Evolutionary conservation across 495 filamentous ascomycete species (phyloP), one percentile per base, ranked within the genome.

Genomic region (Glarea lozoyensis): DNA sequence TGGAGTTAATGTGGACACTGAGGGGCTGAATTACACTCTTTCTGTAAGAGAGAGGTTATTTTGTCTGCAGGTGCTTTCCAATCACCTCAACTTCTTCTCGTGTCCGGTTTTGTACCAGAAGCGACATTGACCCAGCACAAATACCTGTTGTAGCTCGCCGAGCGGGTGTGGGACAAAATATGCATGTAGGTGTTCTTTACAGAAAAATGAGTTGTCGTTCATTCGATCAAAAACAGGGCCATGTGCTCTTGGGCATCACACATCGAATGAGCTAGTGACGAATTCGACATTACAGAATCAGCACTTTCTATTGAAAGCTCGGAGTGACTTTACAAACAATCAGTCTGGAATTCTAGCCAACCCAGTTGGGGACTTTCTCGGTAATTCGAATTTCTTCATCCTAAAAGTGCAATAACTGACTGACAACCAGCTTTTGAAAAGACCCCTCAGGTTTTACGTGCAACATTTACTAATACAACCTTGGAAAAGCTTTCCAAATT

Each of bases 161-260:
- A 0, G 75, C 76, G 0, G 75, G 70, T 6, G 79, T 84, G 0
- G 81, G 81, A 23, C 62, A 62, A n/a, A 83, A 83, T 55, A 59
- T 84, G 2, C 75, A n/a, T 7, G 25, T 29, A n/a, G n/a, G 25
- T 29, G n/a, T n/a, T 29, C n/a, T 29, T 29, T 29, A n/a, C n/a
- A 7, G 7, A 7, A 29, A 7, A 7, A 29, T n/a, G 7, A 7
- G 7, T 29, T 29, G 7, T n/a, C 25, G 25, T n/a, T 29, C 25
- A 29, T n/a, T 7, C 7, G 25, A n/a, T 29, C 7, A 7, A 7
- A 7, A 29, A 7, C n/a, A 81, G 37, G 76, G 83, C 48, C 75
- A 74, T 29, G 25, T 60, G 22, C 45, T 59, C 34, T 59, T 60
- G 13, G 59, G 56, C 2, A 13, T 42, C 10, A 18, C 56, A 1